Evolutionary conservation across 192 early-diverging fungal species (phyloP).

Genomic region (Lobosporangium transversale): DNA sequence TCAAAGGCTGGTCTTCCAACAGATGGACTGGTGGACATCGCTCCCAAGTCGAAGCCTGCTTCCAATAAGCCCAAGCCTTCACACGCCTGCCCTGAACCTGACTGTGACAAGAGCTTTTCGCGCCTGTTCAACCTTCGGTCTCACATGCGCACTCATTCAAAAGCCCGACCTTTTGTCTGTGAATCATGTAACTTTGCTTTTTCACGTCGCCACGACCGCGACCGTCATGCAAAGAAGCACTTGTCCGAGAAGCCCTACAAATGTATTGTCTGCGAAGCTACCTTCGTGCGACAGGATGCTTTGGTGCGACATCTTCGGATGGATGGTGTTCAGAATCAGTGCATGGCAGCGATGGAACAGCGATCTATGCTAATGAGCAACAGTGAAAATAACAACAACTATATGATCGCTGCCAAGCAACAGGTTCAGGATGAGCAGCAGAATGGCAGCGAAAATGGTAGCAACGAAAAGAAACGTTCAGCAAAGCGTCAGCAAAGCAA

Average conservation of each 20-base stretch:
- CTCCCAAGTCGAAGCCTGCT: constrained; percentile 15
- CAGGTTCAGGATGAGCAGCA: constrained; percentile 46
- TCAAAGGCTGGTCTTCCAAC: constrained; percentile 25
- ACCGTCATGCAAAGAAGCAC: constrained; percentile 78
- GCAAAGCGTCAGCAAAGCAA: constrained; percentile 2
- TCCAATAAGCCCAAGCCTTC: constrained; percentile 35
- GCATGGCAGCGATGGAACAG: constrained; percentile 53
- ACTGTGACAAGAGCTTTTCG: constrained; percentile 84
- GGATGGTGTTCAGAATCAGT: constrained; percentile 48
- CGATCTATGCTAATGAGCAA: constrained; percentile 25
- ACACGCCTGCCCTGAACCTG: constrained; percentile 69
- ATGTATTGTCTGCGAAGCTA: constrained; percentile 64
- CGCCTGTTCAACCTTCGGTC: constrained; percentile 86
- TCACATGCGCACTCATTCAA: constrained; percentile 81
- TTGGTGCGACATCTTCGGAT: constrained; percentile 47
- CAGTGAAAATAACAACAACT: constrained; percentile 23
- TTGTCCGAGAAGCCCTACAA: constrained; percentile 66
- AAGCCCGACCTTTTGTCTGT: constrained; percentile 75
- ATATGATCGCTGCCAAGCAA: constrained; percentile 48
- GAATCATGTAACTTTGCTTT: constrained; percentile 73
- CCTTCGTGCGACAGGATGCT: constrained; percentile 50
- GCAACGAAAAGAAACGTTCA: background rate
- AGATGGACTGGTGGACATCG: constrained; percentile 6
- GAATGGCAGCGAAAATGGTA: constrained; percentile 16
- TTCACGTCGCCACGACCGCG: constrained; percentile 81